Base-by-base conservation (phyloP, 768 basidiomycete genomes). In the Auricularia sp. region DNA sequence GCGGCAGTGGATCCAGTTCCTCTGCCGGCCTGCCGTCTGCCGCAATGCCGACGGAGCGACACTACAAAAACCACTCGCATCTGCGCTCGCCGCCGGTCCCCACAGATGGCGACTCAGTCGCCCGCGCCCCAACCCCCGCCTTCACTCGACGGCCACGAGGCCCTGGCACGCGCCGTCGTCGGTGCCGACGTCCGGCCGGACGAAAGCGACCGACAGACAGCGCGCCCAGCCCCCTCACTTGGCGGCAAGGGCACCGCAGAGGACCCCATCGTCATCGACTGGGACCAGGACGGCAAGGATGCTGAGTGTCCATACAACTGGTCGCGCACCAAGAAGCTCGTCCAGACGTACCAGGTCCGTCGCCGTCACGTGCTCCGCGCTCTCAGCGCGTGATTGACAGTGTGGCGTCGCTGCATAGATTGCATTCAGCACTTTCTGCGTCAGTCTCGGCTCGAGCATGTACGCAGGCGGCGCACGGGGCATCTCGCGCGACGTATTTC, bases 231-330 rank as follows among this genome's bases (percentile, higher is more conserved):
- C 6, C 47, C 11, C 47, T 14, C 47, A 8, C 47, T 51, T 51
- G 47, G 47, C 47, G 84, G 84, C 11, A 71, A 67, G 33, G 84
- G 84, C 33, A 81, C 81, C 16, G 61, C 56, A 3, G 73, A 78
- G 36, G 79, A 83, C 67, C 84, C 84, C 23, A 83, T 77, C 66
- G 71, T 84, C 61, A 81, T 86, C 66, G 78, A 82, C 66, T 86
- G 83, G 84, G 75, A 78, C 60, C 65, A 72, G 3, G 71, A 78
- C 63, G 56, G 29, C 18, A 42, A 42, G 18, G 83, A 84, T 66
- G 75, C 79, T 12, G 81, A 83, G 65, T 77, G 83, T 68, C 84
- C 84, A 2, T 83, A 80, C 73, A 83, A 81, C 70, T 86, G 84
- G 83, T 70, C 77, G 3, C 78, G 71, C 44, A 39, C 68, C 18